Base-by-base conservation (phyloP, 23 red algal genomes). In the Gracilaria caudata region DNA sequence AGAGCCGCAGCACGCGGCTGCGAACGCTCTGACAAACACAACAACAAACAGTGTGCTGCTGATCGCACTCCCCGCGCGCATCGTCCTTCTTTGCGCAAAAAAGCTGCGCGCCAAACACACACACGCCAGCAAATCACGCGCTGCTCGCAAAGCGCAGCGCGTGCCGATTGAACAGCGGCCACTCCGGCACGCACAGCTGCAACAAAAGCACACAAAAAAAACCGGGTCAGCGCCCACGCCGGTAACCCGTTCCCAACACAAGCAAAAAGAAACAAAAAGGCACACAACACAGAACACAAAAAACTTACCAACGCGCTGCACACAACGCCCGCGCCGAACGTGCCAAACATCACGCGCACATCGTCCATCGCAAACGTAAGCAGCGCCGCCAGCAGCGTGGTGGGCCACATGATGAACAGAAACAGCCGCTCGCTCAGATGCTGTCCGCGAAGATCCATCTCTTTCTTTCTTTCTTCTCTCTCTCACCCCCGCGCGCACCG, bases 361-460 rank as follows among this genome's bases (percentile, higher is more conserved):
- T 78, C 30, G 57, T 88, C 84, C 5, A 64, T 12, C 37, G 58
- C 49, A 55, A 88, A 88, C 11, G 84, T 88, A 8, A 88, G 66
- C 43, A 88, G 30, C 43, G 84, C 84, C 25, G 84, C 66, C 29
- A 88, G 51, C 17, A 78, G 8, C 2, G 84, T 78, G 29, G 30
- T 51, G 1, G 84, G 33, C 84, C 84, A 88, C 84, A 88, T 88
- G 12, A 88, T 35, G 2, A 61, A 21, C 9, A 77, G 28, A 44
- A 88, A 88, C 21, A 78, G 14, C 47, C 30, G 37, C 57, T 88
- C 85, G 85, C 73, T 68, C 9, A 24, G 68, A 35, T 60, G 47
- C 60, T 89, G 85, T 11, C 85, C 85, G 70, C 60, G 64, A 3
- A 89, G 71, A 79, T 89, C 85, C 85, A 89, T 89, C 3, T 11